These are phyloP conservation scores for Sarocladium oryzae DNA, from an alignment of 2,329 filamentous ascomycete genomes.

Conservation along the genomic window DNA sequence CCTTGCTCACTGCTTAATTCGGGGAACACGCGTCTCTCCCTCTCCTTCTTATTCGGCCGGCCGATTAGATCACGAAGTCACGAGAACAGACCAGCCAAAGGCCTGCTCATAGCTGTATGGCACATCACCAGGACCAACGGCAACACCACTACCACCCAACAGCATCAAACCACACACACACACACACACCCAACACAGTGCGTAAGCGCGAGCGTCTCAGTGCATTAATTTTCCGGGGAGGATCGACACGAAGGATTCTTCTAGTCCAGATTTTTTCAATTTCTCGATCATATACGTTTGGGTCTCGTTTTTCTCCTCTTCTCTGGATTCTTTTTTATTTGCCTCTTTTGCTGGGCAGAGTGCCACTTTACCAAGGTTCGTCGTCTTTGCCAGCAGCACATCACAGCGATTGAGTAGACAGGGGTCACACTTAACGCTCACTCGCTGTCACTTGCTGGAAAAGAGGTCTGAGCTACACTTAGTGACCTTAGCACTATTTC, in stretches of 20 bases:
- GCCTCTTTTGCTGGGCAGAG: background rate
- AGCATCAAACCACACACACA: too few relatives aligned
- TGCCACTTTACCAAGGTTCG: background rate
- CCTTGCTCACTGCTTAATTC: background rate
- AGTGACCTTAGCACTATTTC: background rate
- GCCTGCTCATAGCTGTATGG: background rate
- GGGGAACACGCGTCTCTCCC: too few relatives aligned
- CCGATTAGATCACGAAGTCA: slow-evolving; percentile 6
- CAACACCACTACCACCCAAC: background rate
- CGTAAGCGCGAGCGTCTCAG: slow-evolving; percentile 3
- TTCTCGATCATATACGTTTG: background rate
- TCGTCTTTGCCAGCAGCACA: too few relatives aligned
- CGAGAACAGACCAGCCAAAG: background rate
- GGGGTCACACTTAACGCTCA: background rate
- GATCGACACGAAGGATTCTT: background rate
- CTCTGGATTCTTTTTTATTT: background rate
- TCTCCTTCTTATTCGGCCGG: background rate
- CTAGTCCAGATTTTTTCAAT: background rate
- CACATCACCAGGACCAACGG: background rate
- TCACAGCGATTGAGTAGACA: background rate
- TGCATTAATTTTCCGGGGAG: background rate
- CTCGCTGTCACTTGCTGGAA: slow-evolving; percentile 6
- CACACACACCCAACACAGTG: background rate
- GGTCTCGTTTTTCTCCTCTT: background rate
- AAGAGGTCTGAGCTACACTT: too few relatives aligned